Conservation (phyloP, 2,329 filamentous ascomycete genomes). For the Penicillium janthinellum region DNA sequence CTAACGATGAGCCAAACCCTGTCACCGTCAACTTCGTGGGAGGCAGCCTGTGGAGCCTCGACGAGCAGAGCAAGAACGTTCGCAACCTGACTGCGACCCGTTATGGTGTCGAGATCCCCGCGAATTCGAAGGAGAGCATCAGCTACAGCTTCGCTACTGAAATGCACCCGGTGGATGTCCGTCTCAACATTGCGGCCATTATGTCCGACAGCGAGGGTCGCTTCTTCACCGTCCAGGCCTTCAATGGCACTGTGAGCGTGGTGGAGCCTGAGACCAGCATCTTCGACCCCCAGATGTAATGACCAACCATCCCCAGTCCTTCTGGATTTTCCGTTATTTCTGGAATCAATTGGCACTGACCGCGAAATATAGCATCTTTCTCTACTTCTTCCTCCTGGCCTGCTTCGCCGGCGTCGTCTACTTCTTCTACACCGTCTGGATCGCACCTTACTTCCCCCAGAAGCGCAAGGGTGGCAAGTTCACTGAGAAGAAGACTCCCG, state of each 20-base stretch:
- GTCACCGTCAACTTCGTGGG: constrained; percentile 76
- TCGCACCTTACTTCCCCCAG: constrained; percentile 93
- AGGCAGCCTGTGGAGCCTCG: constrained; percentile 68
- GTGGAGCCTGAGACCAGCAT: constrained; percentile 90
- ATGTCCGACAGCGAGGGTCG: constrained; percentile 66
- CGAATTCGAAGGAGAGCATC: constrained; percentile 73
- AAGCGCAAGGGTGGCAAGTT: constrained; percentile 44
- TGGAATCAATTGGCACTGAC: constrained; percentile 22
- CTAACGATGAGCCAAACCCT: constrained; percentile 77
- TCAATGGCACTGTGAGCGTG: constrained; percentile 79
- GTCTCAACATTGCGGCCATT: constrained; percentile 74
- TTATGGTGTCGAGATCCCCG: constrained; percentile 73
- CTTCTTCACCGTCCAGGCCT: constrained; percentile 75
- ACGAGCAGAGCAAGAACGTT: constrained; percentile 62
- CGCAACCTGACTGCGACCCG: constrained; percentile 81
- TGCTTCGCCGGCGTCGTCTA: constrained; percentile 79
- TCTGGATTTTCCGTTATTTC: not conserved
- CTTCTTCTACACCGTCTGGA: constrained; percentile 98
- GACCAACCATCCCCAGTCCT: not conserved
- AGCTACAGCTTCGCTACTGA: constrained; percentile 86
- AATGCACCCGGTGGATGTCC: constrained; percentile 88
- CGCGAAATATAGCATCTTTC: constrained; percentile 73
- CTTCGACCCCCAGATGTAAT: constrained; percentile 94
- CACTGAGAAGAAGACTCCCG: constrained; percentile 42
- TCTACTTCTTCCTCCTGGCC: constrained; percentile 85